Base-by-base conservation (phyloP, 345 rosid genomes). In the Hirschfeldia incana region DNA sequence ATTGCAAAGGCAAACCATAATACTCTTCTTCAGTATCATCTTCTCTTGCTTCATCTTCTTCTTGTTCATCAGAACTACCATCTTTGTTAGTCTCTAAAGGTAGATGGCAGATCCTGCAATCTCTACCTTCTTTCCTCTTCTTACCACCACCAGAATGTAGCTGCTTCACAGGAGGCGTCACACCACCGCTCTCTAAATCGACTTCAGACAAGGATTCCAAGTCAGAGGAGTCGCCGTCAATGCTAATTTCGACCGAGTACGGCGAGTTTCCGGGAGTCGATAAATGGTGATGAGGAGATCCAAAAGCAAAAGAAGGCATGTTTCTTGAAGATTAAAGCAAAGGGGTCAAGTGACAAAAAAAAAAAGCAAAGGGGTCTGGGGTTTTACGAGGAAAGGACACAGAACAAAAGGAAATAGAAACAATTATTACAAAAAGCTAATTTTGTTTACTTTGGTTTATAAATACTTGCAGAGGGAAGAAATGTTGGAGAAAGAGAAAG, bases 61-160 rank as follows among this genome's bases (percentile, higher is more conserved):
- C 66, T 15, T 37, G 9, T 8, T 65, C 80, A 57, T 80, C 83
- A 75, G 65, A 55, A 80, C 42, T 75, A 34, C 68, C 65, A 0
- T 42, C 76, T 55, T 75, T 77, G 72, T 53, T 67, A 61, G 4
- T 65, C 72, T 83, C 88, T 57, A 87, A 77, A 83, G 86, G 85
- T 72, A 88, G 67, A 76, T 89, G 94, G 76, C 91, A 89, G 87
- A 89, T 89, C 84, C 94, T 87, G 79, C 94, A 89, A 66, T 89
- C 89, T 74, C 79, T 85, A 71, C 76, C 83, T 1, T 9, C 59
- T 79, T 69, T 74, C 76, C 70, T 67, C 53, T 16, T 72, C 59
- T 78, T 73, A 55, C 73, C 66, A 30, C 73, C 80, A 66, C 68
- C 62, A 33, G 76, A 83, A 87, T 84, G 87, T 82, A 76, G 82